A percentile compares a stretch with the other conserved stretches of the same genome.
Evolutionary conservation across 1,284 basidiomycete genomes (phyloP).

Genomic region (Apiotrichum gracile): DNA sequence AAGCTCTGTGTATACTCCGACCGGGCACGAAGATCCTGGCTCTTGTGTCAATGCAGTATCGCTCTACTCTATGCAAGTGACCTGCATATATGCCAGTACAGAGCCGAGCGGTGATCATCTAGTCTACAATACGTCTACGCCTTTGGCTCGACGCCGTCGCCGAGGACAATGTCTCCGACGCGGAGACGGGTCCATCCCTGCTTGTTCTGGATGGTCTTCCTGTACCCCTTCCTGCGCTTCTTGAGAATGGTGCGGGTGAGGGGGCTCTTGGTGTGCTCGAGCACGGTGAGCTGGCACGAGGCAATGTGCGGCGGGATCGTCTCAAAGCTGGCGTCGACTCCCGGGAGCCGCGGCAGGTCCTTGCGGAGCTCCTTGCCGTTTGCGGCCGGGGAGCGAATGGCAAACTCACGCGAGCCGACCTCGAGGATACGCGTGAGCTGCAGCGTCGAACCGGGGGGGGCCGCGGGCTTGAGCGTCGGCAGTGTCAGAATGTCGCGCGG

Average conservation of each 20-base stretch:
- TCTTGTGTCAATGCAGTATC: too few relatives aligned
- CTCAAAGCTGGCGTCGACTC: slow-evolving; percentile 12
- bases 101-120: neutral
- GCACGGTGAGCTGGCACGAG: slow-evolving; percentile 74
- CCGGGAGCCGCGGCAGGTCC: slow-evolving; percentile 22
- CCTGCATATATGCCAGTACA: too few relatives aligned
- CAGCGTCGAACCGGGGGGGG: slow-evolving; percentile 71
- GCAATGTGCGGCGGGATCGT: slow-evolving; percentile 50
- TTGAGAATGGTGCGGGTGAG: slow-evolving; percentile 91
- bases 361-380: slow-evolving; percentile 52
- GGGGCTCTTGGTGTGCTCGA: slow-evolving; percentile 91
- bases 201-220: slow-evolving; percentile 76
- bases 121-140: neutral
- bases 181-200: slow-evolving; percentile 87
- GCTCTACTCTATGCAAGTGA: too few relatives aligned
- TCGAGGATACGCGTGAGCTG: slow-evolving; percentile 83
- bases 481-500: slow-evolving; percentile 87
- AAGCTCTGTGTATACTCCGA: too few relatives aligned
- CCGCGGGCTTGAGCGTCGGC: slow-evolving; percentile 62
- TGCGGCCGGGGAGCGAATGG: slow-evolving; percentile 53
- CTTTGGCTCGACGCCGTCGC: slow-evolving; percentile 14
- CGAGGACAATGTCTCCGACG: slow-evolving; percentile 60
- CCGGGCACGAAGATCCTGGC: too few relatives aligned
- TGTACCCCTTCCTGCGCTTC: slow-evolving; percentile 95
- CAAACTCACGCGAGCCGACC: slow-evolving; percentile 89